Base-by-base conservation (phyloP, 1,284 basidiomycete species). In the Pseudozyma sp. region DNA sequence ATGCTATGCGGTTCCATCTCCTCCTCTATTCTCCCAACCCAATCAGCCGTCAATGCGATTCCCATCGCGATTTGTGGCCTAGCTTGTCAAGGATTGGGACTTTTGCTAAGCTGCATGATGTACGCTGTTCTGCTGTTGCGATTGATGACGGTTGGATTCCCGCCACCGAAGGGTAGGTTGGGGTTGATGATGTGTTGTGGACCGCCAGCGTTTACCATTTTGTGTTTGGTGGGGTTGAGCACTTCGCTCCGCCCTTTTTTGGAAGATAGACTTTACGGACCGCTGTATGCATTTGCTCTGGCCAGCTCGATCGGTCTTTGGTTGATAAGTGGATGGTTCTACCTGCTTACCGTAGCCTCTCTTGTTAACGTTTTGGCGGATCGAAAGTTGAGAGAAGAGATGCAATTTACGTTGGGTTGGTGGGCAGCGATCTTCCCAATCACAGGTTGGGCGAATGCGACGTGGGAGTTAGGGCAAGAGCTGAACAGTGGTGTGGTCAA, bases 1-100 rank as follows among this genome's bases (percentile, higher is more conserved):
- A 77, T 77, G 76, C 72, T 77, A 13, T 70, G 60, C 21, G 71
- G 76, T 10, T 59, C 49, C 3, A 53, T 75, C 9, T 71, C 75
- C 0, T 36, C 44, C 0, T 18, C 42, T 4, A 52, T 70, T 0
- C 31, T 63, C 4, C 56, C 42, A 2, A 67, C 59, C 5, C 67
- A 75, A 44, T 31, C 25, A 2, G 38, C 42, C 4, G n/a, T 42
- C 2, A 5, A 42, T 4, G 67, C 54, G 6, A 19, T 67, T 13
- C 39, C 47, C 7, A 70, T 75, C 9, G 44, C 64, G 6, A 52
- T 77, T n/a, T 53, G 52, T 43, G 71, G 76, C 0, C 13, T 68
- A 2, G 62, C 68, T 5, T 71, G 61, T 44, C 76, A 77, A 40
- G 72, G 72, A 2, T 31, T 77, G 0, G 76, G 76, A 4, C 70